phyloP scores from a whole-genome alignment of 1,284 basidiomycete genomes.

The Heterobasidion irregulare region DNA sequence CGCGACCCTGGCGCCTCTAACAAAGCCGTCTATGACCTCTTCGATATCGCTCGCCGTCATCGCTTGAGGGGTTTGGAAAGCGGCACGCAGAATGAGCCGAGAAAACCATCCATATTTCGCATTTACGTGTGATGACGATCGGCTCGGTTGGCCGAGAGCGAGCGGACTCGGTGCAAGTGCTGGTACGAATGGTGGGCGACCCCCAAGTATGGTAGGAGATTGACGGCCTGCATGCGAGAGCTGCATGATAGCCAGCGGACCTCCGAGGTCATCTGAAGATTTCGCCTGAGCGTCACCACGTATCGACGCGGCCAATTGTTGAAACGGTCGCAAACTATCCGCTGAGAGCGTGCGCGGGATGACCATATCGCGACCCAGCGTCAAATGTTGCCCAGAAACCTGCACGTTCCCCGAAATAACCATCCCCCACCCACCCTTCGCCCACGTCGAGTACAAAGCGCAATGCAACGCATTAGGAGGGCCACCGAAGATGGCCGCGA shows the following conservation, averaged over 20 bases:
- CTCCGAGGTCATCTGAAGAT: slow-evolving; percentile 1
- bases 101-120: slow-evolving; percentile 16
- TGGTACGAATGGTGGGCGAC: slow-evolving; percentile 47
- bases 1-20: slow-evolving; percentile 63
- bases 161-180: slow-evolving; percentile 73
- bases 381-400: slow-evolving; percentile 64
- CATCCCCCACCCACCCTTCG: slow-evolving; percentile 78
- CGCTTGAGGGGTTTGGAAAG: slow-evolving; percentile 59
- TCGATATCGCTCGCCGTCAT: slow-evolving; percentile 61
- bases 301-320: slow-evolving; percentile 27
- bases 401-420: slow-evolving; percentile 88
- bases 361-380: slow-evolving; percentile 75
- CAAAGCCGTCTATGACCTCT: slow-evolving; percentile 57
- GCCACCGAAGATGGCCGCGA: slow-evolving; percentile 62
- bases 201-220: slow-evolving; percentile 66
- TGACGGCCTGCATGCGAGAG: slow-evolving; percentile 86
- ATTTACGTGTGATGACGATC: not conserved
- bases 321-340: slow-evolving; percentile 41
- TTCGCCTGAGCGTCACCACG: slow-evolving; percentile 23
- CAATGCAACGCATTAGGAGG: slow-evolving; percentile 61
- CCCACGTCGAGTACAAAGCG: slow-evolving; percentile 74
- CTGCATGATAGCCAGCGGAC: slow-evolving; percentile 65
- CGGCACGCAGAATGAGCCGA: slow-evolving; percentile 33
- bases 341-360: slow-evolving; percentile 42
- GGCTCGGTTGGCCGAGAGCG: slow-evolving; percentile 33